phyloP scores from a whole-genome alignment of 257 asterid genomes.

The Solanum chiquidenum region DNA sequence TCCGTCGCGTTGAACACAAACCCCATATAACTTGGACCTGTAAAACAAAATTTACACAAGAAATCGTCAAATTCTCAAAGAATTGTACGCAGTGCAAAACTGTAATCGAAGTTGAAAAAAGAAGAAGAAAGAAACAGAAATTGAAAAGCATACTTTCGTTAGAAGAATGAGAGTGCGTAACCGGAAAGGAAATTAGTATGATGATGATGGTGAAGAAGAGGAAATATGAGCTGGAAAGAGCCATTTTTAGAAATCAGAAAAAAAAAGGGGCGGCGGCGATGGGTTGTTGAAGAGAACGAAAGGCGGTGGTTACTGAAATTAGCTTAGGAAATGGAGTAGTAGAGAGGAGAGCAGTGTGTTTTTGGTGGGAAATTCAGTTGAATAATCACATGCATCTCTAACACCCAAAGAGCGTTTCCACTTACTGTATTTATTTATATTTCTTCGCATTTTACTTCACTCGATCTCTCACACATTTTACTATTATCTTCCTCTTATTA shows the following conservation, averaged over 20 bases:
- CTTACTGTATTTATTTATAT: background rate
- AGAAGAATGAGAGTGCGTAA: constrained; percentile 27
- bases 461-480: too few species aligned
- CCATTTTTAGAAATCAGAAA: constrained; percentile 14
- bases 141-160: constrained; percentile 37
- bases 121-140: background rate
- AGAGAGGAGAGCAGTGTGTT: constrained; percentile 19
- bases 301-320: background rate
- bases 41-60: background rate
- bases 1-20: constrained; percentile 55
- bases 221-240: constrained; percentile 3
- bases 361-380: constrained; percentile 74
- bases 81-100: too few species aligned
- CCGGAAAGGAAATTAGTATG: constrained; percentile 24
- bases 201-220: constrained; percentile 13
- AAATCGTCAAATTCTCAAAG: background rate
- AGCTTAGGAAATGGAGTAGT: background rate
- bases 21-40: constrained; percentile 54
- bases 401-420: background rate
- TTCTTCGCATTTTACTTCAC: background rate
- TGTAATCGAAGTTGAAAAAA: background rate
- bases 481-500: background rate
- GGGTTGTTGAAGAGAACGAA: background rate
- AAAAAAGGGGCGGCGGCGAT: background rate
- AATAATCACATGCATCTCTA: background rate